Conservation (phyloP, 192 early-diverging fungal species). For the Mortierella antarctica region DNA sequence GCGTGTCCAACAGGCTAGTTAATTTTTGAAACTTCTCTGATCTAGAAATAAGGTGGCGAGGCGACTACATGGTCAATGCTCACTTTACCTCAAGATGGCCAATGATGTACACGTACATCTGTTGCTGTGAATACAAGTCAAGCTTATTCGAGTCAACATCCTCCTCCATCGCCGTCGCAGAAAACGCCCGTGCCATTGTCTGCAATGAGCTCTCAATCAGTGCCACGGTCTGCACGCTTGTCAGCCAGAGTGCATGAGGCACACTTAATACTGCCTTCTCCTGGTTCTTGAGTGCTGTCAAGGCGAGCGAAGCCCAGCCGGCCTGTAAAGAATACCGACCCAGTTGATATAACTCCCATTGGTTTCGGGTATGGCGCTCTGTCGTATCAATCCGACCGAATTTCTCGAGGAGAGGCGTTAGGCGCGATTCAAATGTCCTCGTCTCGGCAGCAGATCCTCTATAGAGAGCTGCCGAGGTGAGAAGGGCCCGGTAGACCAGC, state of each 20-base stretch:
- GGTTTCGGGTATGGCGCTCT: slow-evolving; percentile 20
- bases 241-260: slow-evolving; percentile 27
- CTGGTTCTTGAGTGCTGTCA: slow-evolving; percentile 25
- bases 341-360: slow-evolving; percentile 48
- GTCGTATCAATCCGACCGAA: slow-evolving; percentile 17
- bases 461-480: slow-evolving; percentile 9
- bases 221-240: slow-evolving; percentile 18
- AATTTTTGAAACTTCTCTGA: background rate
- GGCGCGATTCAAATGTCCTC: slow-evolving; percentile 11
- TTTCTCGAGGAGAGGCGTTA: slow-evolving; percentile 20
- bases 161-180: background rate
- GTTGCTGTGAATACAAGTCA: slow-evolving; percentile 37
- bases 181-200: background rate
- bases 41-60: background rate
- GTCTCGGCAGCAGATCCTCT: background rate
- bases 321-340: slow-evolving; percentile 34
- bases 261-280: slow-evolving; percentile 19
- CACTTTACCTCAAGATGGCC: slow-evolving; percentile 31
- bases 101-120: slow-evolving; percentile 34
- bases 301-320: slow-evolving; percentile 38
- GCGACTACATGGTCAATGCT: background rate
- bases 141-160: background rate
- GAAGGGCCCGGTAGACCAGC: slow-evolving; percentile 21
- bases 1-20: background rate
- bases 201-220: slow-evolving; percentile 35